Base-by-base conservation (phyloP, 768 basidiomycete genomes). In the Mycena filopes region DNA sequence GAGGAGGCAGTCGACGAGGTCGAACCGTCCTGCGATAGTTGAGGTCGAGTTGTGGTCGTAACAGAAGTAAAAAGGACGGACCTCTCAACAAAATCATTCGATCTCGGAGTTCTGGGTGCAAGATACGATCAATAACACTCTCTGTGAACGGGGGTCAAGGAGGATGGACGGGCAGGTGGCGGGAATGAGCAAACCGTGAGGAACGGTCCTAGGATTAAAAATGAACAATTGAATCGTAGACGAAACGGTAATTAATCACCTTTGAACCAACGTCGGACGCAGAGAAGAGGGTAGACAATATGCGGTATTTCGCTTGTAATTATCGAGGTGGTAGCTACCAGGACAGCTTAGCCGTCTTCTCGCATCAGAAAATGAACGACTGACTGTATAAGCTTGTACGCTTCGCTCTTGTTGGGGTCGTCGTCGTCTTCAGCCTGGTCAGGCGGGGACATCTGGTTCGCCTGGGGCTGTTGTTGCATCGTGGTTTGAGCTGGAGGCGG, bases 271-370 rank as follows among this genome's bases (percentile, higher is more conserved):
- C 6, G 95, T 95, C 1, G 95, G 95, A 7, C 93, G 87, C 49
- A 98, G 80, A 15, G 94, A 96, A 2, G 93, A 87, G 0, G 96
- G 96, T 8, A 98, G 81, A 72, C 92, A 93, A 74, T 98, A 98
- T 13, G 87, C 85, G 43, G 89, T 89, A 71, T 96, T 96, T 65
- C 91, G 83, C 73, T 89, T 91, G 75, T 89, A 95, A 71, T 97
- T 97, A 70, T 95, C 92, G 51, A 98, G 82, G 73, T 98, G 96
- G 76, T 97, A 96, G 64, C 94, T 94, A 54, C 28, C 46, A 26
- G 31, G 31, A 36, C 36, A 36, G 11, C 47, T 67, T 21, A 68
- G 45, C 54, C 16, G n/a, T 40, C 28, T 26, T 7, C 3, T 36
- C 4, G 4, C 15, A 45, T 59, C 60, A 45, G 51, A 54, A 42